Evolutionary conservation across 164 flowering plant species (phyloP), one percentile per base, ranked within the genome.

Genomic region (Aristolochia californica): DNA sequence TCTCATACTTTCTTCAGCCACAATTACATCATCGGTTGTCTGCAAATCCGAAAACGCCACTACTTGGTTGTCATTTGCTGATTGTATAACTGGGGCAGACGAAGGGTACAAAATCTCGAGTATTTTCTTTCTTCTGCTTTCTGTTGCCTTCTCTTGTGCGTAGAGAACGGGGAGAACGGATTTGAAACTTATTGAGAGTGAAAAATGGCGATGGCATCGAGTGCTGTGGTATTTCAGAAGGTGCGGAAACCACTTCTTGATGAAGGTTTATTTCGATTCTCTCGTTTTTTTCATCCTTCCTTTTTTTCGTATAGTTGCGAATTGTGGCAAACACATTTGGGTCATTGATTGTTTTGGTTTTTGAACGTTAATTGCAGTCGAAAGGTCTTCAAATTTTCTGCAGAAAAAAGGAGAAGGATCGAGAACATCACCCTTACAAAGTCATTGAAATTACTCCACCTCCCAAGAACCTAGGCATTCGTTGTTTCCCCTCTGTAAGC

Each of bases 361-460:
- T 20, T 30, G 55, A n/a, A n/a, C n/a, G n/a, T n/a, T n/a, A n/a
- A 28, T 23, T 30, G 55, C 48, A 59, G 62, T 24, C 45, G 14
- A 0, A 11, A 22, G 62, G 61, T 40, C 59, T 76, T 26, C 78
- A 71, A 50, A 65, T 89, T 34, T 44, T 61, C 15, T 84, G 90
- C 73, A 75, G 79, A 44, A 84, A 70, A 78, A 86, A 83, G 45
- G 73, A 75, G 61, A 69, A 57, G 56, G 62, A 57, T 2, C 56
- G 77, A 56, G 82, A 82, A 16, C 78, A 66, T 12, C 59, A 72
- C 56, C 96, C 91, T 11, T 87, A 82, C 64, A 87, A 91, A 74
- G 97, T 85, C 58, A 75, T 85, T 27, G 94, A 83, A 74, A 81
- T 87, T 48, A 78, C 96, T 5, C 96, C 97, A 55, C 96, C 91